Evolutionary conservation across 116 monocot species (phyloP).

Genomic region (Posidonia oceanica): DNA sequence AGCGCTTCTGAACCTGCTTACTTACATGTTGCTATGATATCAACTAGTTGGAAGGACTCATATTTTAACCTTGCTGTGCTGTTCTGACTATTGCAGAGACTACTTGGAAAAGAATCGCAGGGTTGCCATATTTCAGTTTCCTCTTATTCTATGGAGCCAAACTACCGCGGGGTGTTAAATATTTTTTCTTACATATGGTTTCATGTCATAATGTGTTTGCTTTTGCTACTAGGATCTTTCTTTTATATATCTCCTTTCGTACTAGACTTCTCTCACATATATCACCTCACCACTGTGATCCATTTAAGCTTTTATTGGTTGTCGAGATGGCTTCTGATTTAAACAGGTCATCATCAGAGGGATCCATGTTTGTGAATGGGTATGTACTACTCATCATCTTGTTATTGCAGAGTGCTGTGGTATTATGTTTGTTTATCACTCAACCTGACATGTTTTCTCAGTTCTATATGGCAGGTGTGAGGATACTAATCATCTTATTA

Average conservation of each 20-base stretch:
- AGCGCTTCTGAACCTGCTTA: conserved; percentile 42
- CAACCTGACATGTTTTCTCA: neutral
- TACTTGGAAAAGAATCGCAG: neutral
- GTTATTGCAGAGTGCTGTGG: neutral
- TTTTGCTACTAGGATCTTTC: neutral
- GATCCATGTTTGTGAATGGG: conserved; percentile 1
- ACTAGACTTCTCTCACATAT: neutral
- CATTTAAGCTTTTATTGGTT: neutral
- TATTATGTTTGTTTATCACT: neutral
- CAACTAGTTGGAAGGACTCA: conserved; percentile 74
- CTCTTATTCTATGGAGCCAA: neutral
- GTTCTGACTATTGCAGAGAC: conserved; percentile 66
- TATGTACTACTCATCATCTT: neutral
- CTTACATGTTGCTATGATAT: conserved; percentile 61
- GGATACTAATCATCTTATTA: neutral
- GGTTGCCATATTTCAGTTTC: conserved; percentile 2
- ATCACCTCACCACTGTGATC: neutral
- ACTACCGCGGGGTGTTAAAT: neutral
- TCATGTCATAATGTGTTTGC: neutral
- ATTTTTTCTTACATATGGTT: neutral
- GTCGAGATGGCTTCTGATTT: neutral
- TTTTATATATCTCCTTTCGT: neutral
- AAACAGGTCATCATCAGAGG: neutral
- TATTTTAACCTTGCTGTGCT: conserved; percentile 72
- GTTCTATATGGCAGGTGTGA: neutral